Evolutionary conservation across 2,329 filamentous ascomycete genomes (phyloP), one percentile per base, ranked within the genome.

Genomic region (Colletotrichum limetticola): DNA sequence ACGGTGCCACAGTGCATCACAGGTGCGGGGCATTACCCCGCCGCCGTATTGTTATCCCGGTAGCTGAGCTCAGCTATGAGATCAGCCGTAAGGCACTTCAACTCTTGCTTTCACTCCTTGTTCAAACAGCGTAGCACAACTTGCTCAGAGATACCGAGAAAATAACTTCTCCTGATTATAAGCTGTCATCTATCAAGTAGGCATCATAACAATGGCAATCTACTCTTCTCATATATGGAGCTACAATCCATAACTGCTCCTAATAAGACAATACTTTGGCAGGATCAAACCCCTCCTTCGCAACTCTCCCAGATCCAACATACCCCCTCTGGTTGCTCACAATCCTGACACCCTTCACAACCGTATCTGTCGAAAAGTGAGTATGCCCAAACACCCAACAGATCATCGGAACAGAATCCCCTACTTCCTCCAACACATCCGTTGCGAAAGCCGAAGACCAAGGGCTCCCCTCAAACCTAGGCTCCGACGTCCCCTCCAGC

Each of bases 391-490:
- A 86, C 59, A 85, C 81, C 85, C 85, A 88, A 5, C 74, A 66
- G 12, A 77, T 78, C 1, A 87, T 82, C 4, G 32, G 30, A 24
- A 77, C 76, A 35, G 74, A 73, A 79, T 82, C 83, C 37, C 81
- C 83, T 35, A 71, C 76, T 24, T 78, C 71, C 42, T 71, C 68
- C 5, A 84, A 24, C 7, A 85, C 74, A 67, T 91, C 86, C 0
- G 88, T 90, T 5, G 85, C 86, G 77, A 90, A 91, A 0, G 86
- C 89, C 8, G 82, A 82, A 2, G 80, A 82, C 83, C 85, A 87
- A 0, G 85, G 83, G 26, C 83, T 88, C 19, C 82, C 78, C 3
- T 81, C 76, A 62, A 91, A 81, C 74, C 86, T 82, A 0, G 89
- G 88, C 2, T 82, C 82, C 0, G 88, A 87, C 2, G 87, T 86